These are phyloP conservation scores for Acacia confusa DNA, from an alignment of 306 rosid genomes.

Conservation along the genomic window DNA sequence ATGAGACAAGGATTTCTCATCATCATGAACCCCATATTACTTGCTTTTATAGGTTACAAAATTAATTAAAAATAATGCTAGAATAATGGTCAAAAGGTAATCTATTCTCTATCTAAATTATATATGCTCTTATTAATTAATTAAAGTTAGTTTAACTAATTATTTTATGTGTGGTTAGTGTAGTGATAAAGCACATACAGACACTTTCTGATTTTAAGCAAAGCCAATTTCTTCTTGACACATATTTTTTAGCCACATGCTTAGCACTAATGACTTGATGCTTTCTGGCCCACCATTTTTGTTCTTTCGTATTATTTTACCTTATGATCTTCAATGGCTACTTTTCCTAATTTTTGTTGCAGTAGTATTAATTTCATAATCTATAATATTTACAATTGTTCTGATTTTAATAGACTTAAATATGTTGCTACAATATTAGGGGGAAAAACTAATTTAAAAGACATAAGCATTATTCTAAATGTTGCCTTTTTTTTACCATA, in stretches of 20 bases:
- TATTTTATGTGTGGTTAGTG: conserved; percentile 33
- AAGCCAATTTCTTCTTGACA: conserved; percentile 34
- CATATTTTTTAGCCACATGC: conserved; percentile 40
- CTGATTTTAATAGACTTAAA: background rate
- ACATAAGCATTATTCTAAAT: no score
- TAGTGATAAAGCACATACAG: conserved; percentile 42
- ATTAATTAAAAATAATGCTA: background rate
- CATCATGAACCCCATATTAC: conserved; percentile 8
- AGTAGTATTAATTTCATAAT: background rate
- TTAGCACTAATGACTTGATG: conserved; percentile 46
- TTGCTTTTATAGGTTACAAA: background rate
- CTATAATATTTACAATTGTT: background rate
- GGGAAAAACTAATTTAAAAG: no score
- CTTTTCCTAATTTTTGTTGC: background rate
- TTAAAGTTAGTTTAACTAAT: conserved; percentile 24
- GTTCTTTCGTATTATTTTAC: conserved; percentile 32
- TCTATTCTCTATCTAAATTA: conserved; percentile 39
- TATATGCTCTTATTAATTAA: conserved; percentile 1
- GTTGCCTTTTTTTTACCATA: background rate
- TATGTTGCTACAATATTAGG: background rate
- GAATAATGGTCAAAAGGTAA: conserved; percentile 26
- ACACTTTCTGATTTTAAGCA: conserved; percentile 35
- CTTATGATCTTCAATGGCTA: background rate
- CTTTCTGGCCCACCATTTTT: conserved; percentile 35
- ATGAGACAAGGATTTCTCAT: conserved; percentile 39